Evolutionary conservation across 495 filamentous ascomycete genomes (phyloP).

Genomic region (Hypoxylon trugodes): DNA sequence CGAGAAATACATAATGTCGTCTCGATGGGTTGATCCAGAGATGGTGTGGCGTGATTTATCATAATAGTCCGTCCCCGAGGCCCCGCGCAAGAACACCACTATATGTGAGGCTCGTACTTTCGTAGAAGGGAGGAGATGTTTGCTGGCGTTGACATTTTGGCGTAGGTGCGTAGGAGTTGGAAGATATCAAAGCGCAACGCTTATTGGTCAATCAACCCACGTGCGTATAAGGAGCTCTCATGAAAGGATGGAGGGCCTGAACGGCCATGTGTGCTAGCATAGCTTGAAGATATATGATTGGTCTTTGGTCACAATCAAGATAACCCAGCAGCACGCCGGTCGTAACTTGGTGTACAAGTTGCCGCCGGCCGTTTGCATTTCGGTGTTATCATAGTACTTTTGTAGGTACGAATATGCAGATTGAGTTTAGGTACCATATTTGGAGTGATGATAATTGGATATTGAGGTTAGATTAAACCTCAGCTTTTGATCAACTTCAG

Average conservation of each 20-base stretch:
- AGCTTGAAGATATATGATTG: conserved; percentile 29
- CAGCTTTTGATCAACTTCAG: background rate
- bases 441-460: background rate
- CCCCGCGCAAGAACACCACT: background rate
- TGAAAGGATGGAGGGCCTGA: conserved; percentile 24
- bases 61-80: background rate
- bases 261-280: conserved; percentile 5
- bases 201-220: conserved; percentile 36
- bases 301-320: conserved; percentile 9
- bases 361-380: conserved; percentile 19
- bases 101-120: background rate
- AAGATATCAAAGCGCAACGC: background rate
- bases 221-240: conserved; percentile 32
- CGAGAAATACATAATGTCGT: background rate
- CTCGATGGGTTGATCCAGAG: conserved; percentile 7
- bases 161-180: conserved; percentile 19
- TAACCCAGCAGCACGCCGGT: conserved; percentile 5
- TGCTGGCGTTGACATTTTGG: conserved; percentile 15
- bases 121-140: conserved; percentile 7
- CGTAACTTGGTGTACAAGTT: conserved; percentile 6
- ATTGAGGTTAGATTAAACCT: background rate
- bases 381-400: background rate
- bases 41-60: conserved; percentile 16
- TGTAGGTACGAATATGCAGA: background rate
- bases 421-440: background rate